Base-by-base conservation (phyloP, 441 rosid species). In the Populus tomentosa region DNA sequence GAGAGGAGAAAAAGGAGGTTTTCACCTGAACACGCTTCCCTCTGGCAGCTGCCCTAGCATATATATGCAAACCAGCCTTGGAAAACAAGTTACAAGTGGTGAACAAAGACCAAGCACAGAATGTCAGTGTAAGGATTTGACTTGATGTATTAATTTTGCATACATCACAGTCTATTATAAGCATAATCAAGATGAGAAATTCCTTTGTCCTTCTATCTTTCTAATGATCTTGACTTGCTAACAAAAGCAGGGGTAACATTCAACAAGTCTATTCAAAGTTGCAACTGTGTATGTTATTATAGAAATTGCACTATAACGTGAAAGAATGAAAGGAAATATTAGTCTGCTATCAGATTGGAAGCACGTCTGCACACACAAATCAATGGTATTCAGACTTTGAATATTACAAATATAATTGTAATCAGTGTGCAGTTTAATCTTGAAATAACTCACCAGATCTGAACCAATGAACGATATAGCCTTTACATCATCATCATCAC, bases 11-110 rank as follows among this genome's bases (percentile, higher is more conserved):
- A 36, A 53, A 4, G 23, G 33, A 21, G 42, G 61, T 9, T 18
- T n/a, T 76, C 79, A 93, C 98, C 88, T 94, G 98, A 83, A 94
- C 93, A 71, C 95, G 98, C 84, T 94, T 93, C 36, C 98, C 98
- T 78, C 87, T 90, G 5, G 95, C 95, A 56, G 97, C 89, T 83
- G 95, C 98, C 79, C 97, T 89, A 80, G 86, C 86, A 82, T 90
- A 91, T 72, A 94, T 90, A 80, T 93, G 98, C 98, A 91, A 90
- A 71, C 98, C 95, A 72, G 93, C 95, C 98, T 94, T 83, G 21
- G 78, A 70, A 72, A 24, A 67, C 61, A 53, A 53, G 61, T 53
- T 5, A 53, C 61, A 53, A 53, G 9, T 53, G 61, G 69, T 11
- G 61, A 68, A 33, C 32, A 40, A 75, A 67, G 61, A 53, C 61